These are phyloP conservation scores for Furcasterigmium sp. DNA, from an alignment of 2,329 filamentous ascomycete species.

Conservation along the genomic window DNA sequence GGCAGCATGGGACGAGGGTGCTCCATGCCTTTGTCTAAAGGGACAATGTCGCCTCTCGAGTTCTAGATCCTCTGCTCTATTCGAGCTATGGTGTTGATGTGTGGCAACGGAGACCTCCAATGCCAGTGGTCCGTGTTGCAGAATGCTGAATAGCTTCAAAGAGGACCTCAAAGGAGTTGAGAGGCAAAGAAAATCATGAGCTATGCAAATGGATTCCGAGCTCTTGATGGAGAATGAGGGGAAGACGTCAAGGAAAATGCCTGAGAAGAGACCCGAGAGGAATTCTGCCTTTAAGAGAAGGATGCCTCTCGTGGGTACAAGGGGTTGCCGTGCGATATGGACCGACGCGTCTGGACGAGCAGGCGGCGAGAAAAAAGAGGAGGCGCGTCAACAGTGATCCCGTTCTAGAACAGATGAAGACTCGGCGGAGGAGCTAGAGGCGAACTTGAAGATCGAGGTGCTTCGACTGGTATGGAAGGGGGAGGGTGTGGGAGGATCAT, in stretches of 20 bases:
- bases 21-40: conserved; percentile 9
- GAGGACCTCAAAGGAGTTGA: neutral
- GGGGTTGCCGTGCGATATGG: no score
- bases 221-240: conserved; percentile 2
- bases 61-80: neutral
- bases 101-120: conserved; percentile 2
- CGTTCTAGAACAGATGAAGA: neutral
- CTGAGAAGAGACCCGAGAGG: conserved; percentile 3
- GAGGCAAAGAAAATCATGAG: neutral
- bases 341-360: conserved; percentile 1
- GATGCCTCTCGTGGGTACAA: neutral
- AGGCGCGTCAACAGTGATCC: neutral
- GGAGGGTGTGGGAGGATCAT: conserved; percentile 1
- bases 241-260: conserved; percentile 4
- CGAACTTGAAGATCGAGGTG: conserved; percentile 3
- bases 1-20: conserved; percentile 41
- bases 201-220: conserved; percentile 6
- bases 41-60: conserved; percentile 1
- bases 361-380: neutral
- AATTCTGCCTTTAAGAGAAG: conserved; percentile 5
- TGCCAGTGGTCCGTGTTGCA: neutral
- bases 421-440: neutral
- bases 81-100: conserved; percentile 6
- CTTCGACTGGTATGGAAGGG: conserved; percentile 4
- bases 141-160: conserved; percentile 1